Conservation (phyloP, 2,329 filamentous ascomycete species). For the Claviceps fusiformis region DNA sequence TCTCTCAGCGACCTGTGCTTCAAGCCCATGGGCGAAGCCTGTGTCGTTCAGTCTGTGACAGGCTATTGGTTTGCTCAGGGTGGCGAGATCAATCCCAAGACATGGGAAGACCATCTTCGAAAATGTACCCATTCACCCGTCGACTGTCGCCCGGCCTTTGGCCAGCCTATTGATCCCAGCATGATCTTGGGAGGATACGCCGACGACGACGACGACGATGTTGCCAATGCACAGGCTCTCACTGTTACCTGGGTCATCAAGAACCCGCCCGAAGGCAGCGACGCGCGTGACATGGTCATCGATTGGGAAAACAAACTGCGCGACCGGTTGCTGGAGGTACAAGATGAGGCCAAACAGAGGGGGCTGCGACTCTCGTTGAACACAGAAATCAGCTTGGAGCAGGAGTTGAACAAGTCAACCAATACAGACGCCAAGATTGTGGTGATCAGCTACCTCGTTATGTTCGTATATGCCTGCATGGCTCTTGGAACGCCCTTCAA, state of each 20-base stretch:
- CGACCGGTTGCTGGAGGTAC: constrained; percentile 58
- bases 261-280: constrained; percentile 64
- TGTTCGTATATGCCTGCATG: constrained; percentile 95
- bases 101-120: constrained; percentile 60
- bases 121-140: constrained; percentile 70
- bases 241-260: constrained; percentile 92
- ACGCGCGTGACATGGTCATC: constrained; percentile 58
- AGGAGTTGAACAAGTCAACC: constrained; percentile 94
- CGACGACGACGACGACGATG: constrained; percentile 37
- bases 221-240: constrained; percentile 63
- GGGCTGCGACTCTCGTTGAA: constrained; percentile 86
- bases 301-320: constrained; percentile 81
- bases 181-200: constrained; percentile 68
- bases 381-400: constrained; percentile 85
- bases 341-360: constrained; percentile 62
- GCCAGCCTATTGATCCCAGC: constrained; percentile 73
- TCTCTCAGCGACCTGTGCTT: constrained; percentile 79
- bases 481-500: constrained; percentile 76
- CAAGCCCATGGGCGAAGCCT: constrained; percentile 79
- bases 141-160: constrained; percentile 74
- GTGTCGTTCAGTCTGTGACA: constrained; percentile 85
- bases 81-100: constrained; percentile 20
- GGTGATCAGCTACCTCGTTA: constrained; percentile 91
- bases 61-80: constrained; percentile 66
- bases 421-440: constrained; percentile 98